phyloP scores from a whole-genome alignment of 192 early-diverging fungal species.

The Dispira simplex region DNA sequence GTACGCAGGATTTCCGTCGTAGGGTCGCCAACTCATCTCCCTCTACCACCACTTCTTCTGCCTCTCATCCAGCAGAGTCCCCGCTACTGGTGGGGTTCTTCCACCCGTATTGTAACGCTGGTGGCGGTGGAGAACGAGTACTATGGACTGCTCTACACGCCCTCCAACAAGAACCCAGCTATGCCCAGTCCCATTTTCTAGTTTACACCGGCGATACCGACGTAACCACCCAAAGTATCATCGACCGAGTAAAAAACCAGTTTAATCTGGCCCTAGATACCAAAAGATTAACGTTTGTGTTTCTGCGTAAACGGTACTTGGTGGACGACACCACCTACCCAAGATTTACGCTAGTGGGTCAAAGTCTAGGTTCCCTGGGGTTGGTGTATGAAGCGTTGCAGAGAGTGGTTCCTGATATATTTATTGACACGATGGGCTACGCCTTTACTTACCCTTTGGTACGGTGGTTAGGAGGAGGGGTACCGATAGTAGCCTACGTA shows the following conservation, averaged over 20 bases:
- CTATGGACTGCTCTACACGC: conserved; percentile 81
- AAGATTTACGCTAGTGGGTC: conserved; percentile 67
- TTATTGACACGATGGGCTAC: conserved; percentile 87
- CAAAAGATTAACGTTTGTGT: conserved; percentile 38
- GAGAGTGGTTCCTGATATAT: conserved; percentile 57
- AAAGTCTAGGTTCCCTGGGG: conserved; percentile 69
- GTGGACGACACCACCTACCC: conserved; percentile 60
- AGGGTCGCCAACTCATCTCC: background rate
- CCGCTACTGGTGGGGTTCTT: conserved; percentile 64
- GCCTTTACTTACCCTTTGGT: conserved; percentile 86
- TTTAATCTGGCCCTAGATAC: conserved; percentile 56
- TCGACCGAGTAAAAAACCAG: conserved; percentile 28
- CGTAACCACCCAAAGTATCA: conserved; percentile 31
- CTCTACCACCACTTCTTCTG: too few relatives aligned
- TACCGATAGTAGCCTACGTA: conserved; percentile 64
- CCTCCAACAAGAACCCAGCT: conserved; percentile 41
- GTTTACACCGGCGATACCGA: conserved; percentile 71
- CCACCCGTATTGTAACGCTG: conserved; percentile 86
- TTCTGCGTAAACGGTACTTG: conserved; percentile 42
- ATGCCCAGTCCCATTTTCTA: conserved; percentile 43
- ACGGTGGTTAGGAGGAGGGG: conserved; percentile 35
- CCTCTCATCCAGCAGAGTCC: conserved; percentile 13
- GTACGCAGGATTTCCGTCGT: background rate
- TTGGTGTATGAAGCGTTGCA: conserved; percentile 61
- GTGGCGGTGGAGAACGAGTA: conserved; percentile 94